Evolutionary conservation across 2,329 filamentous ascomycete genomes (phyloP).

Genomic region (Phyllosticta citribraziliensis): DNA sequence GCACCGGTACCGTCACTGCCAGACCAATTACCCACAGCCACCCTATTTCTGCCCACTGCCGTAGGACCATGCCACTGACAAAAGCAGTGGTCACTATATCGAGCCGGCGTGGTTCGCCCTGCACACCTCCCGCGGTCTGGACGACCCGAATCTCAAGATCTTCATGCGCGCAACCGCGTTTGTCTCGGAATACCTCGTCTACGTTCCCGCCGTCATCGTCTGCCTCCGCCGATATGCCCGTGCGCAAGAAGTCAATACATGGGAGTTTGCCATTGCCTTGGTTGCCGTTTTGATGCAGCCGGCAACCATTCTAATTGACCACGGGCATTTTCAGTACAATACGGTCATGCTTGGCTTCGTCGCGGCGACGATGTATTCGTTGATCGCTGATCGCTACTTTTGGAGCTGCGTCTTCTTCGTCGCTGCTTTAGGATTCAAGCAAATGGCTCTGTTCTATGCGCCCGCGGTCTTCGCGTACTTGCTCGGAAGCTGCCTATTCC

Average conservation of each 20-base stretch:
- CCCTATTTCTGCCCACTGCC: not conserved
- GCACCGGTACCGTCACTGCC: not conserved
- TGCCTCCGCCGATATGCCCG: slow-evolving; percentile 76
- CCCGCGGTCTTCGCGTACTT: slow-evolving; percentile 88
- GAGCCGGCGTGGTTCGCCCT: slow-evolving; percentile 82
- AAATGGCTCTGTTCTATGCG: slow-evolving; percentile 98
- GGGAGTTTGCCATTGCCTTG: slow-evolving; percentile 76
- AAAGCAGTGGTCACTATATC: slow-evolving; percentile 56
- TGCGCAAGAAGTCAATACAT: slow-evolving; percentile 65
- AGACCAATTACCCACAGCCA: too few relatives aligned
- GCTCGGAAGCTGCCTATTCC: slow-evolving; percentile 74
- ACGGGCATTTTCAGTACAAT: slow-evolving; percentile 96
- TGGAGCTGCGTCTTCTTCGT: slow-evolving; percentile 96
- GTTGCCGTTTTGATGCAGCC: slow-evolving; percentile 90
- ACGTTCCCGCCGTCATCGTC: slow-evolving; percentile 74
- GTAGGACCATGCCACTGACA: slow-evolving; percentile 10
- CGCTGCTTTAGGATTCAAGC: slow-evolving; percentile 88
- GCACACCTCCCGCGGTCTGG: slow-evolving; percentile 68
- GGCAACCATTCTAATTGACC: slow-evolving; percentile 80
- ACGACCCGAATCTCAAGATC: slow-evolving; percentile 72
- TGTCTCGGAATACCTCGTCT: slow-evolving; percentile 82
- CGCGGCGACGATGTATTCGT: slow-evolving; percentile 76
- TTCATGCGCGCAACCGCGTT: slow-evolving; percentile 94
- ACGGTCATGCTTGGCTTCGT: slow-evolving; percentile 95
- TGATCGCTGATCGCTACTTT: slow-evolving; percentile 72